Evolutionary conservation across 129 eudicot genomes (phyloP).

Genomic region (Flaveria robusta): DNA sequence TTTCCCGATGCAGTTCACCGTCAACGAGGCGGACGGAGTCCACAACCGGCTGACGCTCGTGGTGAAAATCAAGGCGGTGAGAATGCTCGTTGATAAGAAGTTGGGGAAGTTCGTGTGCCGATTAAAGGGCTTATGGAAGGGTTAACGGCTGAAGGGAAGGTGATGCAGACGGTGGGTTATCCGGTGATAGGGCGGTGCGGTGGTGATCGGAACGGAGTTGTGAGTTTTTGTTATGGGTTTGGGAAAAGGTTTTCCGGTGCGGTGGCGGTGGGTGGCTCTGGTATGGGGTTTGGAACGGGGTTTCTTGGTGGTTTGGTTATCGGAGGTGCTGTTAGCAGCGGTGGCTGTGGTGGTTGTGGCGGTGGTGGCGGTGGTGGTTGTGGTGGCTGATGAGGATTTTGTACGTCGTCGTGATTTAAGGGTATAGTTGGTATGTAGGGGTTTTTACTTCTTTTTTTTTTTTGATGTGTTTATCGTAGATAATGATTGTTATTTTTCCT

Average conservation of each 20-base stretch:
- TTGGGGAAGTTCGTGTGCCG: constrained; percentile 27
- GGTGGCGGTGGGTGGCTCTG: constrained; percentile 23
- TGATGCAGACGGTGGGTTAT: constrained; percentile 36
- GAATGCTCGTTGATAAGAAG: constrained; percentile 46
- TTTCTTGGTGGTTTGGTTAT: constrained; percentile 20
- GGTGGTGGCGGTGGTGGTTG: background rate
- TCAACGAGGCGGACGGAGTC: constrained; percentile 44
- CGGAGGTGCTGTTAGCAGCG: constrained; percentile 41
- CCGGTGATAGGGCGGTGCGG: constrained; percentile 46
- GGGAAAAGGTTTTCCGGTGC: constrained; percentile 25
- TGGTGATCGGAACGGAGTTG: constrained; percentile 39
- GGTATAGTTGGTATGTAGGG: background rate
- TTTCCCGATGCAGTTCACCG: constrained; percentile 46
- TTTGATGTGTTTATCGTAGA: background rate
- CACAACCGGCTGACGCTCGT: constrained; percentile 35
- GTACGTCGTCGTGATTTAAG: constrained; percentile 11
- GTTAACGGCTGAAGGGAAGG: constrained; percentile 5
- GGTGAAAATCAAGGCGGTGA: constrained; percentile 39
- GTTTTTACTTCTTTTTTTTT: background rate
- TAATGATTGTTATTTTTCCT: too few relatives aligned
- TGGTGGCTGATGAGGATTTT: constrained; percentile 26
- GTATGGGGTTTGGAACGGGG: constrained; percentile 49
- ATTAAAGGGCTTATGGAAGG: background rate
- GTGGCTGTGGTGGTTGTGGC: background rate
- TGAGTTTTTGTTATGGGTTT: constrained; percentile 46